A percentile compares a stretch with the other conserved stretches of the same genome.
These are phyloP conservation scores for Whalleya microplaca DNA, from an alignment of 2,329 filamentous ascomycete genomes.

Conservation along the genomic window DNA sequence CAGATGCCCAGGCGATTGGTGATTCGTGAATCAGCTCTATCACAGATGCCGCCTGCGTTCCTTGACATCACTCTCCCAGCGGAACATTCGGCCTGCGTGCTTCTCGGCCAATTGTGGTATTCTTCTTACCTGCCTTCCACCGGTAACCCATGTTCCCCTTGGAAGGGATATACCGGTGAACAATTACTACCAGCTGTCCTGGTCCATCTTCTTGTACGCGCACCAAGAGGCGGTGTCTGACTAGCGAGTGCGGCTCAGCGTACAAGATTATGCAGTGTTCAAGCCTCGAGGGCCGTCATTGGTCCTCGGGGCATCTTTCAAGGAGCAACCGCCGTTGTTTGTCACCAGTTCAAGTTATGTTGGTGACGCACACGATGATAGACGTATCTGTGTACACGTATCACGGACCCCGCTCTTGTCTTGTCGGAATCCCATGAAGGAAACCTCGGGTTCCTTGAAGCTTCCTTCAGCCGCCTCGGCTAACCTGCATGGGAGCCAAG, in stretches of 20 bases:
- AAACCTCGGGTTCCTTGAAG: constrained; percentile 23
- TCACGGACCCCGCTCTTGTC: constrained; percentile 6
- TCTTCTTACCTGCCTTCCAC: background rate
- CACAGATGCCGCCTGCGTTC: background rate
- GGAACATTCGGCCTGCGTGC: background rate
- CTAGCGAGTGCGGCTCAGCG: constrained; percentile 23
- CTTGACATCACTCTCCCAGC: background rate
- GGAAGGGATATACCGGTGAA: background rate
- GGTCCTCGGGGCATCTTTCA: constrained; percentile 27
- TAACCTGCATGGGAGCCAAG: constrained; percentile 25
- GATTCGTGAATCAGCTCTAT: background rate
- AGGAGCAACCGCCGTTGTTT: constrained; percentile 14
- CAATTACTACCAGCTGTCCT: background rate
- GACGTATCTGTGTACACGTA: constrained; percentile 4
- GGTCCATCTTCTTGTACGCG: constrained; percentile 13
- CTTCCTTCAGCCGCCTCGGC: constrained; percentile 30
- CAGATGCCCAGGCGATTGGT: background rate
- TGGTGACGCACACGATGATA: background rate
- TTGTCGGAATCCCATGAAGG: constrained; percentile 19
- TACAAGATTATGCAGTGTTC: constrained; percentile 21
- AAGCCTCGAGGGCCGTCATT: constrained; percentile 18
- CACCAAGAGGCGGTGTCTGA: constrained; percentile 26
- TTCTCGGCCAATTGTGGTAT: background rate
- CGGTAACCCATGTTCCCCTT: background rate
- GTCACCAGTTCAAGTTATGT: background rate